Evolutionary conservation across 2,329 filamentous ascomycete species (phyloP).

Genomic region (Monosporascus sp.): DNA sequence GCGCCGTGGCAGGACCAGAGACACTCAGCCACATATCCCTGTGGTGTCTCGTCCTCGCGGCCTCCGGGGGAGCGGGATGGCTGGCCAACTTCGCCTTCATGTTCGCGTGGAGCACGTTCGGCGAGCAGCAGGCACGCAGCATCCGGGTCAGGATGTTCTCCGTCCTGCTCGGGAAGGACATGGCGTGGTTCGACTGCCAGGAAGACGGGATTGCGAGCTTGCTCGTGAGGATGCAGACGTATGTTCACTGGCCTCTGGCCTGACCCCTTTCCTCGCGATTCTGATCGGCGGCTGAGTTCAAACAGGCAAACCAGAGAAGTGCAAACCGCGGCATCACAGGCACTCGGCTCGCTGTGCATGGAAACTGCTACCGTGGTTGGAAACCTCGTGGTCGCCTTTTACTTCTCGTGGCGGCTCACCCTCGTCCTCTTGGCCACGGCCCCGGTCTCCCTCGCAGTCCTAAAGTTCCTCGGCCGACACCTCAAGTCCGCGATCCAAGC

Average conservation of each 20-base stretch:
- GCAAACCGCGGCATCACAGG: conserved; percentile 73
- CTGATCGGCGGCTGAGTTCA: conserved; percentile 9
- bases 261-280: neutral
- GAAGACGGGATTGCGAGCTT: conserved; percentile 67
- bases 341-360: conserved; percentile 64
- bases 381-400: conserved; percentile 67
- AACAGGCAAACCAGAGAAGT: conserved; percentile 76
- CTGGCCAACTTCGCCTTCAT: conserved; percentile 62
- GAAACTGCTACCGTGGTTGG: conserved; percentile 59
- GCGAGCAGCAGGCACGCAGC: conserved; percentile 69
- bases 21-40: conserved; percentile 51
- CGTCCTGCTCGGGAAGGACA: conserved; percentile 64
- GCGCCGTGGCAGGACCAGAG: conserved; percentile 38
- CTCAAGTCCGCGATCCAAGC: conserved; percentile 61
- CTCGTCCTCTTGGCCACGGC: conserved; percentile 70
- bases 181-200: conserved; percentile 76
- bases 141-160: conserved; percentile 62
- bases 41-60: conserved; percentile 58
- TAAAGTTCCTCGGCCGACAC: conserved; percentile 54
- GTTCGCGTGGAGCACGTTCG: conserved; percentile 67
- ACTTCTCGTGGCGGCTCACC: conserved; percentile 78
- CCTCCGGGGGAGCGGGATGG: conserved; percentile 61
- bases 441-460: conserved; percentile 58
- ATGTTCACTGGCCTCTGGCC: conserved; percentile 25
- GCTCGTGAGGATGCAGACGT: conserved; percentile 69